These are phyloP conservation scores for Aristolochia contorta DNA, from an alignment of 164 flowering plant genomes.

Conservation along the genomic window DNA sequence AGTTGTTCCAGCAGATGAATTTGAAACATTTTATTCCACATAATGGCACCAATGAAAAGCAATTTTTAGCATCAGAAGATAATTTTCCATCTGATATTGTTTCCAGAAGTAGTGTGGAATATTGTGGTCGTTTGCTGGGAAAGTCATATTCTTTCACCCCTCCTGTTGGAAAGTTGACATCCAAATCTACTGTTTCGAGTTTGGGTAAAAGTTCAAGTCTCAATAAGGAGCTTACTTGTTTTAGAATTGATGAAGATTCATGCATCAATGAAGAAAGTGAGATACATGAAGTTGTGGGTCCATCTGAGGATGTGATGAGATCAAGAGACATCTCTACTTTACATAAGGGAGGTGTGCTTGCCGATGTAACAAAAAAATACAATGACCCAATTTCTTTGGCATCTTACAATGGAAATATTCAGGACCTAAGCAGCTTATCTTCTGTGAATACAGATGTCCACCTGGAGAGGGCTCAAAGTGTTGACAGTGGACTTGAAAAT, in stretches of 20 bases:
- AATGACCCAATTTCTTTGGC: constrained; percentile 19
- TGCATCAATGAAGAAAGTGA: constrained; percentile 46
- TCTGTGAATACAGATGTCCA: constrained; percentile 27
- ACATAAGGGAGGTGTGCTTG: constrained; percentile 33
- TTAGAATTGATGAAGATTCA: constrained; percentile 60
- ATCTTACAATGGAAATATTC: constrained; percentile 22
- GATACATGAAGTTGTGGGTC: constrained; percentile 23
- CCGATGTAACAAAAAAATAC: constrained; percentile 25
- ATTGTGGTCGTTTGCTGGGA: constrained; percentile 10
- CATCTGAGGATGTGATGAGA: constrained; percentile 19
- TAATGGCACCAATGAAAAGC: constrained; percentile 18
- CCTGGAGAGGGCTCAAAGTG: constrained; percentile 15
- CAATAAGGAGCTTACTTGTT: constrained; percentile 62
- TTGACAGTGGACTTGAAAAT: constrained; percentile 19
- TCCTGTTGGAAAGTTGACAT: constrained; percentile 51
- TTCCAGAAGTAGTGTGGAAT: constrained; percentile 15
- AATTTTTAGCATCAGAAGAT: constrained; percentile 7
- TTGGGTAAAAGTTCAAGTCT: constrained; percentile 35
- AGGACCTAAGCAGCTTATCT: constrained; percentile 33
- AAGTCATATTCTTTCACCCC: constrained; percentile 30
- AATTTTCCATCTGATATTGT: constrained; percentile 2
- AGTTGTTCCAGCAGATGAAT: constrained; percentile 42
- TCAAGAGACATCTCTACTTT: constrained; percentile 13
- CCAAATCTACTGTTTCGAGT: constrained; percentile 27
- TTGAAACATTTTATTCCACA: constrained; percentile 10